Evolutionary conservation across 495 filamentous ascomycete genomes (phyloP), one percentile per base, ranked within the genome.

Genomic region (Cercophora newfieldiana): DNA sequence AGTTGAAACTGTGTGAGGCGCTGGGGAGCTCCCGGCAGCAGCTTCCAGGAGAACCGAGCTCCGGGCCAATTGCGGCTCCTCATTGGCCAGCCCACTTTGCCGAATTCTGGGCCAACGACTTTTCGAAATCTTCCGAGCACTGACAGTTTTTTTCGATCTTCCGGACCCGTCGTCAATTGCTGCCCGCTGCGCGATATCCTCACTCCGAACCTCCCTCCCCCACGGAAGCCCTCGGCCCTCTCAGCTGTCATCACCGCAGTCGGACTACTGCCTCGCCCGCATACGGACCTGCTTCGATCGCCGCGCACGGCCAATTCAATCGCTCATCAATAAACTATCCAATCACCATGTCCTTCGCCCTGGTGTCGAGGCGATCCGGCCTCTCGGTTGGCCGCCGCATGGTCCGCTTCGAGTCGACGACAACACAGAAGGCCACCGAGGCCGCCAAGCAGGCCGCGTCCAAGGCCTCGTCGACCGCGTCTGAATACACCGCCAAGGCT

Each of bases 401-500:
- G 78, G 70, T 73, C 77, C 80, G 81, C 62, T 80, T 81, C 75
- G 80, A 84, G 78, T 83, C 80, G 54, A 80, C 80, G 30, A 63
- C 76, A 12, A 71, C 79, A 51, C 63, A 71, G 62, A 90, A 93
- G 79, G 89, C 89, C 68, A 79, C 88, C 64, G 83, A 84, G 61
- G 74, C 88, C 19, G 84, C 84, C 48, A 84, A 86, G 72, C 73
- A 83, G 24, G 72, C 81, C 28, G 82, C 86, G 31, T 74, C 83
- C 50, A 89, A 93, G 82, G 88, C 90, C 57, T 82, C 87, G 68
- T 82, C 90, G 67, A 78, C 83, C 66, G 86, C 89, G 28, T 84
- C 87, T 54, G 81, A 89, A 59, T 83, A 83, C 75, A 80, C 88
- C 48, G 86, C 87, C 66, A 94, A 94, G 85, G 93, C 94, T 59